phyloP scores from a whole-genome alignment of 148 eudicot species.

The Polygonum aviculare region DNA sequence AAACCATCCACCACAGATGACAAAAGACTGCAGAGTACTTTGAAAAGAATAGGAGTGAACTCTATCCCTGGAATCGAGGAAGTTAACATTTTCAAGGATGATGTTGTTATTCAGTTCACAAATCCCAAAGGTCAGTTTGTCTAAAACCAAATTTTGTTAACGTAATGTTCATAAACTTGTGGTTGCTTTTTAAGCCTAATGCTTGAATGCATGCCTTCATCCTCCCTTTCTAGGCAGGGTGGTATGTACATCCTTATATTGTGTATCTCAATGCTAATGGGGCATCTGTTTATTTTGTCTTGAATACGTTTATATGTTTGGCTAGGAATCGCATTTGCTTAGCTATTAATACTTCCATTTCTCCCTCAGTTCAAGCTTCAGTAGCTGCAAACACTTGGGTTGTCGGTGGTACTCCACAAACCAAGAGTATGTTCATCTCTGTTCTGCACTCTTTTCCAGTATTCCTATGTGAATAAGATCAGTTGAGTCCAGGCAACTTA shows the following conservation, averaged over 20 bases:
- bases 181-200: background rate
- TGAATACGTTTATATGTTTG: background rate
- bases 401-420: constrained; percentile 87
- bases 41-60: constrained; percentile 90
- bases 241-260: too few relatives aligned
- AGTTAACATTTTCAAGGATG: constrained; percentile 87
- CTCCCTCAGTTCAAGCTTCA: constrained; percentile 75
- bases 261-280: background rate
- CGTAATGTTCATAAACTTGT: background rate
- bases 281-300: too few relatives aligned
- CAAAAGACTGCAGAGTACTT: constrained; percentile 81
- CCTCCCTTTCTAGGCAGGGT: background rate
- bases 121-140: constrained; percentile 60
- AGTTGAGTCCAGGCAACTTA: background rate
- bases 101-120: constrained; percentile 66
- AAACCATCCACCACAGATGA: constrained; percentile 84
- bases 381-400: constrained; percentile 93
- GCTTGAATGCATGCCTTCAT: background rate
- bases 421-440: constrained; percentile 49
- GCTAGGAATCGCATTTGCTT: background rate
- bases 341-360: background rate
- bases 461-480: background rate
- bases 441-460: background rate
- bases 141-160: background rate
- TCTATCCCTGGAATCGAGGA: constrained; percentile 81